These are phyloP conservation scores for Apostasia shenzhenica DNA, from an alignment of 106 monocot species.

Conservation along the genomic window DNA sequence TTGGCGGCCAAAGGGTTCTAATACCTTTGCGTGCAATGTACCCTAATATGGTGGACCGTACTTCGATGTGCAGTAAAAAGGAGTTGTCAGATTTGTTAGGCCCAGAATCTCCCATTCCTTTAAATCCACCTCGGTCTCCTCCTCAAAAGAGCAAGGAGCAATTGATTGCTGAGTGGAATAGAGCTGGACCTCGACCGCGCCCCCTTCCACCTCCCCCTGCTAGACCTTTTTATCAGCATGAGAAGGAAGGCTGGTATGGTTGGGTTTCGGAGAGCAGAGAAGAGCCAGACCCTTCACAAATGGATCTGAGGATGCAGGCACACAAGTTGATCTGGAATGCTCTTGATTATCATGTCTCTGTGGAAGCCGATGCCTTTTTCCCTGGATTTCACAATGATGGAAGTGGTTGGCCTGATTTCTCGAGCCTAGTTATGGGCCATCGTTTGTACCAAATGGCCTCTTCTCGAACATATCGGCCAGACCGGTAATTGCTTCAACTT, in stretches of 20 bases:
- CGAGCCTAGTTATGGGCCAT: constrained; percentile 92
- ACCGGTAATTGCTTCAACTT: constrained; percentile 38
- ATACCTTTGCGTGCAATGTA: constrained; percentile 74
- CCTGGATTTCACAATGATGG: constrained; percentile 86
- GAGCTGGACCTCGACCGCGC: constrained; percentile 60
- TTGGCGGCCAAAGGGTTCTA: constrained; percentile 73
- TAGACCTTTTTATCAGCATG: constrained; percentile 65
- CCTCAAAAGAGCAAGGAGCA: constrained; percentile 48
- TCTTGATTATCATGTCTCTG: constrained; percentile 80
- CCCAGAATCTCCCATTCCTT: constrained; percentile 54
- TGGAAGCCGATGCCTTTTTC: constrained; percentile 87
- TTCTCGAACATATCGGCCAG: constrained; percentile 64
- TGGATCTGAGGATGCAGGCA: constrained; percentile 55
- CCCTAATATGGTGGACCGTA: constrained; percentile 63
- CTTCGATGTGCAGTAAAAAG: constrained; percentile 55
- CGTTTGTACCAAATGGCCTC: constrained; percentile 61
- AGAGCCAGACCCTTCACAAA: constrained; percentile 52
- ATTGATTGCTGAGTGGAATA: constrained; percentile 70
- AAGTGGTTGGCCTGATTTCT: constrained; percentile 67
- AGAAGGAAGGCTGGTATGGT: constrained; percentile 94
- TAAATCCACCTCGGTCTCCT: constrained; percentile 23
- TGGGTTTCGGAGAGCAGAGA: constrained; percentile 56
- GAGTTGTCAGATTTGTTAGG: constrained; percentile 49
- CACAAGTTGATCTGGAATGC: constrained; percentile 90
- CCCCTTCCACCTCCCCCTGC: constrained; percentile 86